Evolutionary conservation across 2,329 filamentous ascomycete species (phyloP).

Genomic region (Aaosphaeria arxii): DNA sequence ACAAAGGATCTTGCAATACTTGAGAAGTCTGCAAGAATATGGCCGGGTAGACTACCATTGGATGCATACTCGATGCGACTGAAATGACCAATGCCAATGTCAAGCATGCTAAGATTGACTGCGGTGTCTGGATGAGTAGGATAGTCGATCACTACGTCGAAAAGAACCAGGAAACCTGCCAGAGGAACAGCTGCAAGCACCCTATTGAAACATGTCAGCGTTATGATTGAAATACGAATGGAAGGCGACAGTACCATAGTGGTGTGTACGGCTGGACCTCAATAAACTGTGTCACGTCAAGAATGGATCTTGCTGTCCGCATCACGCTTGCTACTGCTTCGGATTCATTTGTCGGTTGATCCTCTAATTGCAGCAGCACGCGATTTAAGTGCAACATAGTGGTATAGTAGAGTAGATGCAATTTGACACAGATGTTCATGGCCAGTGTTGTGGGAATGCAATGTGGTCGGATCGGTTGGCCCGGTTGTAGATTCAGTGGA

Average conservation of each 20-base stretch:
- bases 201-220: neutral
- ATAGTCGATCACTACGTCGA: neutral
- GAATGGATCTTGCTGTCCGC: slow-evolving; percentile 26
- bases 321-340: slow-evolving; percentile 22
- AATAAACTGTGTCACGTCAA: slow-evolving; percentile 35
- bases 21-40: slow-evolving; percentile 11
- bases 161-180: neutral
- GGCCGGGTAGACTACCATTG: slow-evolving; percentile 34
- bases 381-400: neutral
- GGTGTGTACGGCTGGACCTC: slow-evolving; percentile 33
- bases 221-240: neutral
- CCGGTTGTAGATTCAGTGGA: neutral
- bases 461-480: neutral
- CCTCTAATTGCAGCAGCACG: neutral
- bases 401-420: neutral
- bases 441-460: neutral
- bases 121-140: neutral
- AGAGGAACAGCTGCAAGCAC: neutral
- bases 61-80: slow-evolving; percentile 42
- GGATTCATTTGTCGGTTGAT: neutral
- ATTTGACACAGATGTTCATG: neutral
- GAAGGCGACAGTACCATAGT: slow-evolving; percentile 4
- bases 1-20: neutral
- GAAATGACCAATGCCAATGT: slow-evolving; percentile 44
- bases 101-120: slow-evolving; percentile 32